These are phyloP conservation scores for Kuraishia piskuri DNA, from an alignment of 805 yeast genomes.

Conservation along the genomic window DNA sequence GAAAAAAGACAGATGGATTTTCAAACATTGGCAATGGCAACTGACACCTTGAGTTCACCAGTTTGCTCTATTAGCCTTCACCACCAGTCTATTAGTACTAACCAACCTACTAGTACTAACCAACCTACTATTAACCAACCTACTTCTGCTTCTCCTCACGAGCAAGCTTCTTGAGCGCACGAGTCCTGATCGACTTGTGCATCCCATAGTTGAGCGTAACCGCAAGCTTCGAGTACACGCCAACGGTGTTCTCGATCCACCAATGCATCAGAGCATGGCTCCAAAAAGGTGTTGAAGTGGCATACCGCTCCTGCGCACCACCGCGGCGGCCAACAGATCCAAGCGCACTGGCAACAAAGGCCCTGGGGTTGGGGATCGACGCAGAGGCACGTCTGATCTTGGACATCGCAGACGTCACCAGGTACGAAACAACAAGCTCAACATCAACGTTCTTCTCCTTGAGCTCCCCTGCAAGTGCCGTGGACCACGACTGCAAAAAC, in stretches of 20 bases:
- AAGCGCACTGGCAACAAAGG: conserved; percentile 70
- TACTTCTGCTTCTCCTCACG: conserved; percentile 16
- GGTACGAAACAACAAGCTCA: conserved; percentile 74
- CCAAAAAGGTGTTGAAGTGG: conserved; percentile 88
- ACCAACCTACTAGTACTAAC: too few relatives aligned
- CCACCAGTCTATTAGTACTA: too few relatives aligned
- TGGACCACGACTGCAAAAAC: conserved; percentile 88
- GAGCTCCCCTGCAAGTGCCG: conserved; percentile 82
- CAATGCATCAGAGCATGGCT: conserved; percentile 90
- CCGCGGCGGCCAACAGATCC: conserved; percentile 68
- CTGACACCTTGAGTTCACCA: too few relatives aligned
- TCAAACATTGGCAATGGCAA: too few relatives aligned
- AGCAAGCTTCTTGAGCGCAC: conserved; percentile 76
- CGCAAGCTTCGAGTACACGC: conserved; percentile 69
- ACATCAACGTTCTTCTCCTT: conserved; percentile 67
- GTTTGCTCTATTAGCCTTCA: too few relatives aligned
- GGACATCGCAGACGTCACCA: conserved; percentile 94
- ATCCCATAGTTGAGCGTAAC: conserved; percentile 59
- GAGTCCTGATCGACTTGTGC: conserved; percentile 72
- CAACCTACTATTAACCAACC: too few relatives aligned
- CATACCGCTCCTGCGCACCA: conserved; percentile 89
- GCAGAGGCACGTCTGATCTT: conserved; percentile 73
- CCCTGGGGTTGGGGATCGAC: conserved; percentile 73
- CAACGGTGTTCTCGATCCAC: conserved; percentile 67
- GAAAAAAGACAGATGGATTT: background rate